A percentile compares a stretch with the other conserved stretches of the same genome.
phyloP scores from a whole-genome alignment of 306 rosid species.

The Dalbergia cochinchinensis region DNA sequence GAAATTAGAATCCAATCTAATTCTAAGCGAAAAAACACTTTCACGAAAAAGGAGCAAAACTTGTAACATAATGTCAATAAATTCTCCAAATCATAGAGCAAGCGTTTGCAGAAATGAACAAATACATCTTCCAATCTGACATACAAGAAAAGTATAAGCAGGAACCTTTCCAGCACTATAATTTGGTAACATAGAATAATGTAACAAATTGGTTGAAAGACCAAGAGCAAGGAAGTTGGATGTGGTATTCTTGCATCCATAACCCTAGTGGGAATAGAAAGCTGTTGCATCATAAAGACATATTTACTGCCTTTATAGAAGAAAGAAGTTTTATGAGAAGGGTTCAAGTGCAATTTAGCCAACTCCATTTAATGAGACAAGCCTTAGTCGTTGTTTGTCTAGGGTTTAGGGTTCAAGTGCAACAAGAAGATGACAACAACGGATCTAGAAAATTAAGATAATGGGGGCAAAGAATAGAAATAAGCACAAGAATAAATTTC shows the following conservation, averaged over 20 bases:
- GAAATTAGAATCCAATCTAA: conserved; percentile 35
- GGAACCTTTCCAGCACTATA: not conserved
- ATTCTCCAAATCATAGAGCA: conserved; percentile 16
- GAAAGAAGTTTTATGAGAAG: not conserved
- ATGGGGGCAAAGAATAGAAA: too few species aligned
- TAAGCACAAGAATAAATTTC: too few species aligned
- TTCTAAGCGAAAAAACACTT: conserved; percentile 2
- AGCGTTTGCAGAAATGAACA: conserved; percentile 31
- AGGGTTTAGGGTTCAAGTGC: not conserved
- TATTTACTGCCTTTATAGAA: not conserved
- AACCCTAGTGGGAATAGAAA: not conserved
- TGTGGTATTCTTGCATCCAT: conserved; percentile 18
- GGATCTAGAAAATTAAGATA: too few species aligned
- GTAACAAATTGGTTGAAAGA: conserved; percentile 4
- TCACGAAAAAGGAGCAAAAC: conserved; percentile 22
- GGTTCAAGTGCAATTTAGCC: not conserved
- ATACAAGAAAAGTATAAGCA: conserved; percentile 11
- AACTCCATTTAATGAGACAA: too few species aligned
- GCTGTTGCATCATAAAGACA: not conserved
- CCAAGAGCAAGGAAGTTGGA: conserved; percentile 5
- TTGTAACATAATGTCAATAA: not conserved
- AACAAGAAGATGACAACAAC: not conserved
- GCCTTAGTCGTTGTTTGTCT: too few species aligned
- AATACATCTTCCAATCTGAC: conserved; percentile 36
- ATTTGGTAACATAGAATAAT: conserved; percentile 22